Evolutionary conservation across 768 basidiomycete species (phyloP), one percentile per base, ranked within the genome.

Genomic region (Pleurotus citrinopileatus): DNA sequence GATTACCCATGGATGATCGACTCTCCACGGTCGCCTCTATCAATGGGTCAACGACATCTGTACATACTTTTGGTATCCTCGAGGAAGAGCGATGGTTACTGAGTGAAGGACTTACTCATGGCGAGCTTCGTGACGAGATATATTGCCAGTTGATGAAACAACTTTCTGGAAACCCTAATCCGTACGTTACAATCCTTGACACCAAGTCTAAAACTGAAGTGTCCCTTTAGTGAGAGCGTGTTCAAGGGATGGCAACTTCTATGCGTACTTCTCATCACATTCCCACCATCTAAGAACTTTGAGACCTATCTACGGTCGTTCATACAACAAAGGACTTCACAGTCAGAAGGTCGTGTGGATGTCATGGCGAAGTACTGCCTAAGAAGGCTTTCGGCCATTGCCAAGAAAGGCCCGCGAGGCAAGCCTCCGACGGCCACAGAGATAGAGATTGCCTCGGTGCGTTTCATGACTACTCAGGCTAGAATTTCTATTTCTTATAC

Each of bases 81-180:
- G 92, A 94, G 61, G 93, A 95, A 66, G 89, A 94, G 57, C 77
- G 91, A 19, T 94, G 91, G 90, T 70, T 97, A 55, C 75, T 96
- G 8, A 77, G 82, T 42, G 86, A 91, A 63, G 94, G 91, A 2
- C 75, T 97, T 32, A 67, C 79, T 2, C 83, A 93, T 54, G 85
- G 87, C 9, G 93, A 96, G 70, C 73, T 97, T 61, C 73, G 94
- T 57, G 95, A 98, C 67, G 95, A 97, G 70, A 86, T 95, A 46
- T 98, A 91, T 61, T 94, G 91, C 63, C 95, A 97, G 61, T 60
- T 91, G 22, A 87, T 95, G 83, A 97, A 97, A 65, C 95, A 97
- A 68, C 73, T 96, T 12, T 91, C 82, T 1, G 79, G 79, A 38
- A 97, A 97, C 66, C 84, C 91, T 8, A 86, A 78, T 67, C 73